phyloP scores from a whole-genome alignment of 1,284 basidiomycete species.

The Malassezia sympodialis region DNA sequence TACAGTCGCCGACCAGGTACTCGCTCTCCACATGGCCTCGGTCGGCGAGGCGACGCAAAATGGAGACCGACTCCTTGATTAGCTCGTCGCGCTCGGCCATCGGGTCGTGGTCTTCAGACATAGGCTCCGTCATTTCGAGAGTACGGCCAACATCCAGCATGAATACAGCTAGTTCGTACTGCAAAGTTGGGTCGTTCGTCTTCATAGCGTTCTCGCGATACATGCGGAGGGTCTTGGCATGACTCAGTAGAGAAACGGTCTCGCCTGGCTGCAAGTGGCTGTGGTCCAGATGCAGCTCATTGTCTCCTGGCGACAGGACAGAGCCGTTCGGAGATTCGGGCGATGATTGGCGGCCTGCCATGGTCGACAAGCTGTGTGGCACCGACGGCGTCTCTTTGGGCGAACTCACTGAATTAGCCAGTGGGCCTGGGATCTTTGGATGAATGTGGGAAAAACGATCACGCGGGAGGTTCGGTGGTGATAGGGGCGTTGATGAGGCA shows the following conservation, averaged over 20 bases:
- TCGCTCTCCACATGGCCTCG: conserved; percentile 86
- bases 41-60: conserved; percentile 83
- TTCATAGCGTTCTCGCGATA: conserved; percentile 97
- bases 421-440: conserved; percentile 4
- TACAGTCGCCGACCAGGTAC: conserved; percentile 95
- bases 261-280: conserved; percentile 87
- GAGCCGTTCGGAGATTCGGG: background rate
- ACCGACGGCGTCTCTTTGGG: background rate
- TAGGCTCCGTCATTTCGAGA: conserved; percentile 25
- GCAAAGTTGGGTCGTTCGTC: conserved; percentile 91
- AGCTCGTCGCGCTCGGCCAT: conserved; percentile 53
- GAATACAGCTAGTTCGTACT: conserved; percentile 96
- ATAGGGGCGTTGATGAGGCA: background rate
- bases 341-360: conserved; percentile 32
- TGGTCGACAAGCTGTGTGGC: conserved; percentile 25
- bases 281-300: conserved; percentile 62
- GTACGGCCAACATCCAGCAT: conserved; percentile 72
- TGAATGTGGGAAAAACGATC: conserved; percentile 9
- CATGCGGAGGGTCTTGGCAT: conserved; percentile 88
- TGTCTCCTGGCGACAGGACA: background rate
- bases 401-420: background rate
- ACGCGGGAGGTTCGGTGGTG: background rate
- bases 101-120: conserved; percentile 1
- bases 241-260: conserved; percentile 79
- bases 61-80: conserved; percentile 76